Conservation (phyloP, 2,329 filamentous ascomycete genomes). For the Bertia moriformis region DNA sequence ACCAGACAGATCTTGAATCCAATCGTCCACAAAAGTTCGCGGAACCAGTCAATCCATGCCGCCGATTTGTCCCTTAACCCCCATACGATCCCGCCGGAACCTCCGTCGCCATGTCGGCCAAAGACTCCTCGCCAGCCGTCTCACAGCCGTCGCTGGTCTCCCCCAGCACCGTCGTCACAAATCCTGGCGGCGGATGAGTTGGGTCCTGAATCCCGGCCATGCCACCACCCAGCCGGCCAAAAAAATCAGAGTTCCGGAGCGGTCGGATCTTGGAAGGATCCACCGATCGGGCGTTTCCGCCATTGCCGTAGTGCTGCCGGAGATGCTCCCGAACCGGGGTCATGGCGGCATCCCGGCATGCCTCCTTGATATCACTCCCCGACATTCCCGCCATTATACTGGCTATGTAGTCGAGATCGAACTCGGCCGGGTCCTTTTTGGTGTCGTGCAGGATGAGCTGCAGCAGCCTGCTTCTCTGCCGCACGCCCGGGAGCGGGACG, state of each 20-base stretch:
- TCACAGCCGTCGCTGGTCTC: no score
- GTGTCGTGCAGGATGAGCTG: slow-evolving; percentile 76
- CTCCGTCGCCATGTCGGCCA: no score
- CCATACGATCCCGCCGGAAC: no score
- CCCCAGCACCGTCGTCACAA: no score
- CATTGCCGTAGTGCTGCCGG: slow-evolving; percentile 51
- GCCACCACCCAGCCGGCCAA: slow-evolving; percentile 36
- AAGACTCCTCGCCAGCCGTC: no score
- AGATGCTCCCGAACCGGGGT: slow-evolving; percentile 82
- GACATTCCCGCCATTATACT: slow-evolving; percentile 81
- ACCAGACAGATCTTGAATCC: no score
- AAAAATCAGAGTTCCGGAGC: slow-evolving; percentile 76
- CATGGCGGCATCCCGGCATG: slow-evolving; percentile 92
- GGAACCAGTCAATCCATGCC: no score
- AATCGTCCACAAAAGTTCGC: no score
- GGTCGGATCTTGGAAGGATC: slow-evolving; percentile 60
- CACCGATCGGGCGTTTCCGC: slow-evolving; percentile 50
- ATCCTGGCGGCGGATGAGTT: no score
- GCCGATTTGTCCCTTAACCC: no score
- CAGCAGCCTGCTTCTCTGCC: slow-evolving; percentile 72
- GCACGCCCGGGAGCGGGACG: slow-evolving; percentile 65
- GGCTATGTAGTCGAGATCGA: slow-evolving; percentile 74
- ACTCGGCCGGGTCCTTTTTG: slow-evolving; percentile 61
- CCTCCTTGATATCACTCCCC: slow-evolving; percentile 92
- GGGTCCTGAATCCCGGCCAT: no score